phyloP scores from a whole-genome alignment of 2,329 filamentous ascomycete species.

The Aschersonia sp. region DNA sequence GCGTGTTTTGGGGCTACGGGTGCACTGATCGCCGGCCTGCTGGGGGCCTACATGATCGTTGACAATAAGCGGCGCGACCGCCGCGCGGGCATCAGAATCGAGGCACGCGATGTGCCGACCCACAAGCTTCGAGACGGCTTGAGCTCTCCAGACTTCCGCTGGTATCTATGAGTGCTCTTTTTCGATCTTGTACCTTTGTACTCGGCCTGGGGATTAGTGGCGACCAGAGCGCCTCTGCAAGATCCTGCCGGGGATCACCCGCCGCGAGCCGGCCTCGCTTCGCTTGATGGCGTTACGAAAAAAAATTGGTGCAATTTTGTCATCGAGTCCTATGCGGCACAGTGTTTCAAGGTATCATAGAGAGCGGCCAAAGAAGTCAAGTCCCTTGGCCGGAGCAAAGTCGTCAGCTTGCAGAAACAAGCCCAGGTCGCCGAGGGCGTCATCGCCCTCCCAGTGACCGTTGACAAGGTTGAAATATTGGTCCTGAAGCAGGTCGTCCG shows the following conservation, averaged over 20 bases:
- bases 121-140: conserved; percentile 34
- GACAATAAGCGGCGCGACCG: conserved; percentile 37
- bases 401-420: conserved; percentile 18
- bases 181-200: no score
- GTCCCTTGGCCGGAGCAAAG: conserved; percentile 13
- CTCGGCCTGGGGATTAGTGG: no score
- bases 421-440: conserved; percentile 18
- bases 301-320: background rate
- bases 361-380: conserved; percentile 15
- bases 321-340: background rate
- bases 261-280: no score
- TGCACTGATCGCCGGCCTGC: conserved; percentile 32
- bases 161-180: conserved; percentile 24
- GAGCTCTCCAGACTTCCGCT: conserved; percentile 29
- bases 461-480: conserved; percentile 21
- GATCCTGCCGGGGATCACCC: no score
- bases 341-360: conserved; percentile 3
- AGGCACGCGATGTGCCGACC: conserved; percentile 31
- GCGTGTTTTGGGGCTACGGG: conserved; percentile 50
- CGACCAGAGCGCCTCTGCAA: no score
- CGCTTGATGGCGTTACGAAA: no score
- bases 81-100: conserved; percentile 32
- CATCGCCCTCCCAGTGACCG: conserved; percentile 20
- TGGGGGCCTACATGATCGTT: conserved; percentile 48
- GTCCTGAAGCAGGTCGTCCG: conserved; percentile 16